Evolutionary conservation across 2,329 filamentous ascomycete species (phyloP).

Genomic region (Pseudogymnoascus sp.): DNA sequence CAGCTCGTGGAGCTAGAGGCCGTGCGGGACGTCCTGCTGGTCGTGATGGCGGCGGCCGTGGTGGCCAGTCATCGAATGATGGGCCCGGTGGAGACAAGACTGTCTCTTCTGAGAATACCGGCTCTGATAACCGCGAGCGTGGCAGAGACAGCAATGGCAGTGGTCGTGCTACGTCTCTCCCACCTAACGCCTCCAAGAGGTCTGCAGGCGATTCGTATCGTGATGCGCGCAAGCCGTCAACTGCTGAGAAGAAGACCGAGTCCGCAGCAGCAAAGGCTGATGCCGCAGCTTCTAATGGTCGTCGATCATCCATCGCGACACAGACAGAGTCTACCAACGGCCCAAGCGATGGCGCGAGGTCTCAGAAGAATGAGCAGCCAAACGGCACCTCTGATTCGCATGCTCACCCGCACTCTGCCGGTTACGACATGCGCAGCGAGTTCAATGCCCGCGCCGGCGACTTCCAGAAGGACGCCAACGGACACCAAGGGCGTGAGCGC

Average conservation of each 20-base stretch:
- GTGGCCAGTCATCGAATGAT: slow-evolving; percentile 23
- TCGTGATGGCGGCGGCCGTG: slow-evolving; percentile 33
- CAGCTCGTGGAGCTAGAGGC: slow-evolving; percentile 48
- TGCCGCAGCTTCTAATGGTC: slow-evolving; percentile 24
- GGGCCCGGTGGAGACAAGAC: slow-evolving; percentile 24
- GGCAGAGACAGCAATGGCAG: slow-evolving; percentile 16
- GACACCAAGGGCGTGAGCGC: slow-evolving; percentile 28
- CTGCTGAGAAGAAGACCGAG: background rate
- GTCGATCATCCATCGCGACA: slow-evolving; percentile 27
- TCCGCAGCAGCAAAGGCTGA: slow-evolving; percentile 19
- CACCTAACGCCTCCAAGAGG: slow-evolving; percentile 24
- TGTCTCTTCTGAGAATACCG: slow-evolving; percentile 11
- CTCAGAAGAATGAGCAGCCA: slow-evolving; percentile 17
- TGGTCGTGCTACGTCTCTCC: slow-evolving; percentile 25
- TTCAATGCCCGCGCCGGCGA: slow-evolving; percentile 23
- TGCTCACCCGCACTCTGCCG: slow-evolving; percentile 18
- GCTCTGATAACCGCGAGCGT: slow-evolving; percentile 19
- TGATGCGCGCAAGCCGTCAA: slow-evolving; percentile 16
- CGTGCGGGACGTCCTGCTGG: slow-evolving; percentile 28
- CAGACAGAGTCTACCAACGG: slow-evolving; percentile 27
- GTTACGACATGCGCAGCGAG: slow-evolving; percentile 27
- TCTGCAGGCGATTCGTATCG: slow-evolving; percentile 18
- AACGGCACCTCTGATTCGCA: slow-evolving; percentile 22
- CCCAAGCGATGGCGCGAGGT: slow-evolving; percentile 14
- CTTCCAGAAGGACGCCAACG: slow-evolving; percentile 22